Evolutionary conservation across 352 stramenopile genomes (phyloP).

Genomic region (Pythium chondricola): DNA sequence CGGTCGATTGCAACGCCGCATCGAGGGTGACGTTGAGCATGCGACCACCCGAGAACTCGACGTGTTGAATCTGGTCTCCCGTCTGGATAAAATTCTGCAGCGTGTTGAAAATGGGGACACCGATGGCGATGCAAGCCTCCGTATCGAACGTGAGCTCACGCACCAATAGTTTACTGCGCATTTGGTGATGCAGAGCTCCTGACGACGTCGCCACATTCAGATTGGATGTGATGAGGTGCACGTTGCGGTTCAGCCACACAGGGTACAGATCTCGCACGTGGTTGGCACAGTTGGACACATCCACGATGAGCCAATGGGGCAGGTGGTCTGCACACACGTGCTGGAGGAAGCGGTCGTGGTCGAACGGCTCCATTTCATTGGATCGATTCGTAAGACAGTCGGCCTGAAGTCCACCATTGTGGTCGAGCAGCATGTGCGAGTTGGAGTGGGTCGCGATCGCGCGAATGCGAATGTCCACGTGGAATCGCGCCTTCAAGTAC

Average conservation of each 20-base stretch:
- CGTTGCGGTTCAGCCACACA: conserved; percentile 83
- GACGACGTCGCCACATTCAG: conserved; percentile 81
- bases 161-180: conserved; percentile 65
- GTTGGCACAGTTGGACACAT: conserved; percentile 87
- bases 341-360: conserved; percentile 61
- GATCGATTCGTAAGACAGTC: conserved; percentile 24
- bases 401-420: conserved; percentile 46
- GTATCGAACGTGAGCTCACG: conserved; percentile 87
- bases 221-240: conserved; percentile 93
- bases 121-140: conserved; percentile 75
- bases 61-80: conserved; percentile 83
- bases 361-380: conserved; percentile 31
- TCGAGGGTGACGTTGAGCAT: conserved; percentile 84
- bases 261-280: conserved; percentile 83
- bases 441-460: conserved; percentile 63
- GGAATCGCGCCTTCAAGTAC: conserved; percentile 77
- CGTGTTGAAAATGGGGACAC: conserved; percentile 90
- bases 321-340: conserved; percentile 86
- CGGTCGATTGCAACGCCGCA: conserved; percentile 17
- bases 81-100: conserved; percentile 91
- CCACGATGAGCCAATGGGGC: conserved; percentile 91
- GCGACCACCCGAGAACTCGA: conserved; percentile 89
- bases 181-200: conserved; percentile 62
- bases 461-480: conserved; percentile 78
- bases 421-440: conserved; percentile 60